Evolutionary conservation across 2,329 filamentous ascomycete genomes (phyloP).

Genomic region (Scortechinia acanthostroma): DNA sequence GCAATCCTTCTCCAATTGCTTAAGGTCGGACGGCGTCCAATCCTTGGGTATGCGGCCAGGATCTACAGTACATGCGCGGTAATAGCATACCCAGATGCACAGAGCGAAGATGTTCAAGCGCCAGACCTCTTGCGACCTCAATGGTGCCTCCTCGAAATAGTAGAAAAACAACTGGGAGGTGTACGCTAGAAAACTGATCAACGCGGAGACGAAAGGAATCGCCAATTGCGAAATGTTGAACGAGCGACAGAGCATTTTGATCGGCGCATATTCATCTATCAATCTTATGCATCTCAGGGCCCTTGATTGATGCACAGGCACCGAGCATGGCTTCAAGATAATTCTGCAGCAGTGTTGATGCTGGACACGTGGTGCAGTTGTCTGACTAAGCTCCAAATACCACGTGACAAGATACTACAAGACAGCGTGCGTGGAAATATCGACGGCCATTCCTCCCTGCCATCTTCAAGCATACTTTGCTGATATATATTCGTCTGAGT

Average conservation of each 20-base stretch:
- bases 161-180: conserved; percentile 50
- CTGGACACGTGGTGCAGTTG: no score
- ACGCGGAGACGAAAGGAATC: conserved; percentile 38
- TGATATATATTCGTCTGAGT: no score
- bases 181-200: conserved; percentile 53
- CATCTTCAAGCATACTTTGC: no score
- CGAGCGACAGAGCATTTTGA: background rate
- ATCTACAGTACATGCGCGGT: conserved; percentile 47
- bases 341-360: no score
- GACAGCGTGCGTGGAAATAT: no score
- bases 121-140: conserved; percentile 36
- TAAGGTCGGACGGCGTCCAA: conserved; percentile 15
- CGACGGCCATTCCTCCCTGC: no score
- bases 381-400: no score
- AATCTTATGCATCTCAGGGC: no score
- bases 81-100: conserved; percentile 50
- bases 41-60: conserved; percentile 41
- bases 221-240: conserved; percentile 28
- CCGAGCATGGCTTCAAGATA: no score
- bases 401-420: no score
- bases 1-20: conserved; percentile 3
- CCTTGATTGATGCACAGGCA: no score
- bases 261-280: no score
- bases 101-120: conserved; percentile 43
- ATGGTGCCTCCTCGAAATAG: conserved; percentile 40